phyloP scores from a whole-genome alignment of 23 red algal genomes.

The Gracilariopsis chorda region DNA sequence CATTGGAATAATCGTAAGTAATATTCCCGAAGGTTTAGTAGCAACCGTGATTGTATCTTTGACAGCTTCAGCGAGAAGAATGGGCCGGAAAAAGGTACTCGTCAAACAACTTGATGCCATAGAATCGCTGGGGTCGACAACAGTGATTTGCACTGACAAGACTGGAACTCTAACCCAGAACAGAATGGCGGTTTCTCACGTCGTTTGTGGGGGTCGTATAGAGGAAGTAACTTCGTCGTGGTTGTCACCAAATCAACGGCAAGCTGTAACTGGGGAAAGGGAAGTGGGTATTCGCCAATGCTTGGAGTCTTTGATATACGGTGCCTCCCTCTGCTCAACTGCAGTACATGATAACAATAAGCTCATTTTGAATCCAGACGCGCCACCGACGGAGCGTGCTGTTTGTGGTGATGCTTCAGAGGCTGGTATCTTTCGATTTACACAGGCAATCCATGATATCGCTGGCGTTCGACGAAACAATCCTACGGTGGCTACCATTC shows the following conservation, averaged over 20 bases:
- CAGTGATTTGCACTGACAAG: slow-evolving; percentile 89
- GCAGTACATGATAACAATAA: slow-evolving; percentile 33
- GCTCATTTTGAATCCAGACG: not conserved
- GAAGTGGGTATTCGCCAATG: not conserved
- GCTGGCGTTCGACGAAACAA: not conserved
- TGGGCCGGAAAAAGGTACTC: slow-evolving; percentile 73
- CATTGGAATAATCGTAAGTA: slow-evolving; percentile 73
- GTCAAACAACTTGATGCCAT: slow-evolving; percentile 73
- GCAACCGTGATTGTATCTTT: slow-evolving; percentile 77
- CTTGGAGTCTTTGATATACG: slow-evolving; percentile 32
- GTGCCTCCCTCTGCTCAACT: slow-evolving; percentile 58
- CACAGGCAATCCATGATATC: slow-evolving; percentile 47
- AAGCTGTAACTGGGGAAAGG: not conserved
- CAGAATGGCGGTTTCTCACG: slow-evolving; percentile 77
- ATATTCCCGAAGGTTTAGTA: slow-evolving; percentile 83
- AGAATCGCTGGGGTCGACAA: slow-evolving; percentile 86
- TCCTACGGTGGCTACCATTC: slow-evolving; percentile 29
- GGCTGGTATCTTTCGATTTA: slow-evolving; percentile 77
- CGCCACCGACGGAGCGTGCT: not conserved
- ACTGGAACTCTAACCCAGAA: slow-evolving; percentile 95
- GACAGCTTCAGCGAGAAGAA: slow-evolving; percentile 67
- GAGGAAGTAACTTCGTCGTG: slow-evolving; percentile 11
- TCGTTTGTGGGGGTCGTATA: slow-evolving; percentile 43
- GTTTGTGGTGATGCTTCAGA: slow-evolving; percentile 81
- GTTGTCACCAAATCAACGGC: not conserved